Conservation (phyloP, 1,284 basidiomycete species). For the Pyrrhoderma noxium region DNA sequence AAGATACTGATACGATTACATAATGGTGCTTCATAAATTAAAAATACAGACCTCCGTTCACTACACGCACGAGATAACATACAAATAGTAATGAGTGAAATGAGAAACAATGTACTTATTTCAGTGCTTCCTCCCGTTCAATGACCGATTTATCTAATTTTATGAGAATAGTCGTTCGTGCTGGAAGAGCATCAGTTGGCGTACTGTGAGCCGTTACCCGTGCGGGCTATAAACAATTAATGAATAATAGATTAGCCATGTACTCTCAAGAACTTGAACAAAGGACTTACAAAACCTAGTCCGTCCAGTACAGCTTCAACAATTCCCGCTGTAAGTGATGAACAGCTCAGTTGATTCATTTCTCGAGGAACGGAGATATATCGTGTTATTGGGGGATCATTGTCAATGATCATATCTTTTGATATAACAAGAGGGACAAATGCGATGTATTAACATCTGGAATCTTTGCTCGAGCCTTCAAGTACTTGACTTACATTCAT, state of each 20-base stretch:
- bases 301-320: constrained; percentile 97
- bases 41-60: background rate
- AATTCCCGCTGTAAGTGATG: constrained; percentile 93
- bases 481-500: constrained; percentile 92
- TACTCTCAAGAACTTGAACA: background rate
- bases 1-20: constrained; percentile 8
- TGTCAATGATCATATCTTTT: constrained; percentile 96
- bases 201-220: constrained; percentile 96
- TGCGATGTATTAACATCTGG: constrained; percentile 1
- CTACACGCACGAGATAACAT: background rate
- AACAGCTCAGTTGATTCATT: constrained; percentile 90
- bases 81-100: background rate
- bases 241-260: constrained; percentile 4
- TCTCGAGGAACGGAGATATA: constrained; percentile 92
- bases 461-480: too few relatives aligned
- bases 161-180: constrained; percentile 87
- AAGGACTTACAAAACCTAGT: constrained; percentile 78
- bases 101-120: constrained; percentile 27
- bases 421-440: too few relatives aligned
- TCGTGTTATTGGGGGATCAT: constrained; percentile 87
- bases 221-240: constrained; percentile 61
- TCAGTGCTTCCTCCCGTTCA: constrained; percentile 80
- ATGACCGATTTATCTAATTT: constrained; percentile 88
- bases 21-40: background rate
- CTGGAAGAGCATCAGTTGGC: constrained; percentile 72